Evolutionary conservation across 345 rosid species (phyloP), one percentile per base, ranked within the genome.

Genomic region (Tarenaya hassleriana): DNA sequence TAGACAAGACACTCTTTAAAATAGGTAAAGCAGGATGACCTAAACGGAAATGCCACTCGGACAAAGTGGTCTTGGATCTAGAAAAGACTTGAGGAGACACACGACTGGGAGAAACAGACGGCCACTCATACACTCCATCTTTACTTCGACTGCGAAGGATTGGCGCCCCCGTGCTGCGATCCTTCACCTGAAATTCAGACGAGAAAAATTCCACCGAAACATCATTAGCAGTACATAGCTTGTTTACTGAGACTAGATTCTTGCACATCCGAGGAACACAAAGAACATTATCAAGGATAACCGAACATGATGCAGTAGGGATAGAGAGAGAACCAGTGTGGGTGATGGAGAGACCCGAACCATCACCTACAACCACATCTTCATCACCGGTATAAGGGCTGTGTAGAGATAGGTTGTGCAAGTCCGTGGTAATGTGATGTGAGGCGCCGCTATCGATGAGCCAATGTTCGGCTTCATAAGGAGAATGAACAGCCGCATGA

Each of bases 181-280:
- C 62, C 21, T 44, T 63, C 57, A 41, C 13, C 34, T 29, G 37
- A 48, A 56, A 49, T 2, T 19, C 16, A 18, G 12, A 1, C 2
- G 51, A 31, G 38, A 31, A 63, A 10, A 48, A 24, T 64, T 64
- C 43, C 18, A 64, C 18, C 20, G 43, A 48, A 1, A 64, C 46
- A 19, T 41, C 24, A 21, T 57, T 64, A 41, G 35, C 10, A 0
- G 14, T 41, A 11, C 32, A 50, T 1, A 64, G 15, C 14, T 56
- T 1, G 13, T 39, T 39, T 10, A 55, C 16, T 1, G 7, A 63
- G 2, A 55, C 45, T 0, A 55, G 13, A 13, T 62, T 62, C 9
- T 55, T 52, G 7, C 45, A 10, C 32, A 45, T 55, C 0, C 1
- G 10, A 0, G 27, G 56, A 0, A 29, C 48, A 46, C 54, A 55